Conservation (phyloP, 1,284 basidiomycete genomes). For the Ustilago shanxiensis region DNA sequence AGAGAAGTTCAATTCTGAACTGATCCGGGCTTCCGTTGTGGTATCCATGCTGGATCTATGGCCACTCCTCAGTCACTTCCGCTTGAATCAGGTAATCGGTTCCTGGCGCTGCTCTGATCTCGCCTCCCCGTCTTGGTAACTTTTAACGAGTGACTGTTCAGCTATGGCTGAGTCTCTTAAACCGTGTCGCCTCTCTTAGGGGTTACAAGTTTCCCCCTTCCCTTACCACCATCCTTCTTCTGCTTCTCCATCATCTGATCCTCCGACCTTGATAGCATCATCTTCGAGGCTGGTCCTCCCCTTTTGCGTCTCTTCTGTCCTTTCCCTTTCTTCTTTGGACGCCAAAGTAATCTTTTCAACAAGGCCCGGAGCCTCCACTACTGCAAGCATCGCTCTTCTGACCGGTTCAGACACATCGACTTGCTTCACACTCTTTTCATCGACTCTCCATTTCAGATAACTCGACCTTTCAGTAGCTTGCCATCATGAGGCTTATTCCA, state of each 20-base stretch:
- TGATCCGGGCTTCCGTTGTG: neutral
- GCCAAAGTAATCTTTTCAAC: constrained; percentile 13
- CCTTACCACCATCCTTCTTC: constrained; percentile 10
- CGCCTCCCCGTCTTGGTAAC: constrained; percentile 12
- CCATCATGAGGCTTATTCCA: constrained; percentile 48
- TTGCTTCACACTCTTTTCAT: constrained; percentile 14
- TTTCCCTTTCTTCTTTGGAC: constrained; percentile 25
- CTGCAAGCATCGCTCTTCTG: constrained; percentile 24
- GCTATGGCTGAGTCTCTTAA: neutral
- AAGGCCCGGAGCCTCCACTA: constrained; percentile 25
- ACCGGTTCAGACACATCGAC: constrained; percentile 29
- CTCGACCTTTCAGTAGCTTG: neutral
- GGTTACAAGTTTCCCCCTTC: neutral
- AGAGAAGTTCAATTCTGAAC: neutral
- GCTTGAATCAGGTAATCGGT: constrained; percentile 3
- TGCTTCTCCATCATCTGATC: constrained; percentile 7
- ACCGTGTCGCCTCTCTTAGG: neutral
- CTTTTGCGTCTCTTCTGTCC: constrained; percentile 28
- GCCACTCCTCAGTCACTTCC: neutral
- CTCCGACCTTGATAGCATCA: neutral
- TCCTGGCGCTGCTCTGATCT: constrained; percentile 7
- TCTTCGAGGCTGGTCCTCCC: constrained; percentile 45
- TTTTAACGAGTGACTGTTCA: neutral
- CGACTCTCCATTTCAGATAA: neutral
- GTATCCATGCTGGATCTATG: neutral